Evolutionary conservation across 257 asterid genomes (phyloP), one percentile per base, ranked within the genome.

Genomic region (Thymus mandschuricus): DNA sequence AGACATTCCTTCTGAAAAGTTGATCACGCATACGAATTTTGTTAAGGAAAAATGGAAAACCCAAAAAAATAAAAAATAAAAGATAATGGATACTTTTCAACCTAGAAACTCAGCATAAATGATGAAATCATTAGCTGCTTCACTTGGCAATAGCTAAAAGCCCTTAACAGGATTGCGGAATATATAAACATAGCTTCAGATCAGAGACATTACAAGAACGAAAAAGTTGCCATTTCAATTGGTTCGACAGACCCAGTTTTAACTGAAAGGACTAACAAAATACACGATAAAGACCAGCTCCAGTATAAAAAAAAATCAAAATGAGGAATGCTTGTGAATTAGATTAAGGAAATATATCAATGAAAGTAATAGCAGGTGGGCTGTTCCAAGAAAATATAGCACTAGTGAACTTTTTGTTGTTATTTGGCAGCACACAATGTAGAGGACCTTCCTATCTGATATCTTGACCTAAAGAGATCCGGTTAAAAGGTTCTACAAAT

Each of bases 301-400:
- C 41, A 5, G 3, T 7, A 35, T 35, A 35, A 40, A n/a, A 0
- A 44, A 34, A 29, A 13, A 38, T 38, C 50, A 54, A 62, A 45
- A 27, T 59, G 68, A 76, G 62, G 56, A 73, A 65, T 60, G 12
- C 63, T 65, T 71, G 49, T 57, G 69, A 60, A 61, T 48, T 51
- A 60, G 46, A 48, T 44, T 49, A 12, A 55, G 41, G 41, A 60
- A 34, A 50, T 66, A 10, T 28, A 35, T 49, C 30, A 54, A 66
- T 35, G 45, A 13, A 66, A 58, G 38, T 57, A 29, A 62, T n/a
- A 2, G 4, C 60, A 44, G 70, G 50, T 29, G n/a, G 51, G 3
- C 27, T 1, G 2, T 43, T 41, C 57, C 31, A 69, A 55, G 43
- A 13, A 55, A 64, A 31, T 12, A 68, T 40, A 60, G n/a, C 51